Conservation (phyloP, 1,139 yeast species). For the Scheffersomyces stambukii region DNA sequence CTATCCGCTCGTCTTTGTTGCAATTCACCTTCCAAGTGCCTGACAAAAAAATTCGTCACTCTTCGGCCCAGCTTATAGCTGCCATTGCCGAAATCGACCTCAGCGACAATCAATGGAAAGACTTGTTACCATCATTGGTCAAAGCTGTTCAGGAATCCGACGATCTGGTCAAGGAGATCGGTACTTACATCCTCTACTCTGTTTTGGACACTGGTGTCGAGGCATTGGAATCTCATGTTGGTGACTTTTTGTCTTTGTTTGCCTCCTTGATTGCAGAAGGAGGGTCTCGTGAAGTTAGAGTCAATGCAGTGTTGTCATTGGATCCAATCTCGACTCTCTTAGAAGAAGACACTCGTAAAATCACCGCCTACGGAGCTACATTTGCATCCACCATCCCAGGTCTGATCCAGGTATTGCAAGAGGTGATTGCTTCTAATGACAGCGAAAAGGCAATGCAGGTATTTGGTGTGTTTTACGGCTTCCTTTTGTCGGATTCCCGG, state of each 20-base stretch:
- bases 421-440: slow-evolving; percentile 68
- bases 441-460: slow-evolving; percentile 67
- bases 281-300: slow-evolving; percentile 68
- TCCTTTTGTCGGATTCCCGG: slow-evolving; percentile 71
- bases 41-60: slow-evolving; percentile 74
- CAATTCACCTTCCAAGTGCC: slow-evolving; percentile 56
- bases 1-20: slow-evolving; percentile 66
- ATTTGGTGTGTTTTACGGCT: slow-evolving; percentile 81
- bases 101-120: slow-evolving; percentile 66
- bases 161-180: slow-evolving; percentile 72
- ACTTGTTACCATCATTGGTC: slow-evolving; percentile 68
- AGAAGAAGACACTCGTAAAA: slow-evolving; percentile 49
- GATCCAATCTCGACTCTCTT: slow-evolving; percentile 71
- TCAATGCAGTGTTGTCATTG: slow-evolving; percentile 78
- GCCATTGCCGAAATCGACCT: slow-evolving; percentile 79
- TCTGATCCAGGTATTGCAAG: slow-evolving; percentile 78
- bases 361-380: slow-evolving; percentile 27
- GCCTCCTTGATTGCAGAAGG: slow-evolving; percentile 63
- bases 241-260: slow-evolving; percentile 68
- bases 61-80: slow-evolving; percentile 84
- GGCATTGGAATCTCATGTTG: slow-evolving; percentile 57
- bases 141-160: slow-evolving; percentile 58
- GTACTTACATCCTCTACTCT: slow-evolving; percentile 74
- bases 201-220: slow-evolving; percentile 72
- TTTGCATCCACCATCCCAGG: slow-evolving; percentile 67